Evolutionary conservation across 805 yeast species (phyloP).

Genomic region (Barnettozyma pratensis): DNA sequence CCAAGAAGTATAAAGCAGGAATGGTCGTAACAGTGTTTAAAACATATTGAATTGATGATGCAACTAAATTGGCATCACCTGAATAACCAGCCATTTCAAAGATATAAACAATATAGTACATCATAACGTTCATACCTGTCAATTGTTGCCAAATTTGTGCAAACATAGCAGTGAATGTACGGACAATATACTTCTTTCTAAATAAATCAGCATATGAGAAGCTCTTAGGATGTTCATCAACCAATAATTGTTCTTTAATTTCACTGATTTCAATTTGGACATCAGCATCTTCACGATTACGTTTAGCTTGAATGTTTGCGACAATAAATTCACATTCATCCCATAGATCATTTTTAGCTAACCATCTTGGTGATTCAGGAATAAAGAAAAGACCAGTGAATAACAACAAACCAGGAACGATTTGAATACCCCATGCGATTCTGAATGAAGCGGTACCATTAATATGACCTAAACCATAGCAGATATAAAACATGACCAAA

Average conservation of each 20-base stretch:
- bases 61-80: conserved; percentile 39
- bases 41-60: conserved; percentile 39
- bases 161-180: conserved; percentile 38
- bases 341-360: conserved; percentile 52
- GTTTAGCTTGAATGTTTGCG: conserved; percentile 27
- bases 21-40: conserved; percentile 42
- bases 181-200: conserved; percentile 35
- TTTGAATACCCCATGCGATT: conserved; percentile 71
- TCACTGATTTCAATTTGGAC: conserved; percentile 46
- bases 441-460: conserved; percentile 57
- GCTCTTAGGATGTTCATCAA: conserved; percentile 29
- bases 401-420: conserved; percentile 61
- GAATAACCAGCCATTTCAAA: conserved; percentile 45
- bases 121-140: conserved; percentile 68
- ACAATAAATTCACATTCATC: conserved; percentile 28
- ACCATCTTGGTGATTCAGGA: conserved; percentile 75
- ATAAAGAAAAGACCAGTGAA: conserved; percentile 57
- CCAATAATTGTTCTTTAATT: conserved; percentile 29
- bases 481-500: conserved; percentile 62
- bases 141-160: conserved; percentile 55
- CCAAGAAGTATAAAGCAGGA: conserved; percentile 51
- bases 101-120: conserved; percentile 64
- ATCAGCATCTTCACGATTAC: conserved; percentile 39
- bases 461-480: conserved; percentile 58
- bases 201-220: conserved; percentile 31